phyloP scores from a whole-genome alignment of 306 rosid species.

The Elaeagnus macrophylla region DNA sequence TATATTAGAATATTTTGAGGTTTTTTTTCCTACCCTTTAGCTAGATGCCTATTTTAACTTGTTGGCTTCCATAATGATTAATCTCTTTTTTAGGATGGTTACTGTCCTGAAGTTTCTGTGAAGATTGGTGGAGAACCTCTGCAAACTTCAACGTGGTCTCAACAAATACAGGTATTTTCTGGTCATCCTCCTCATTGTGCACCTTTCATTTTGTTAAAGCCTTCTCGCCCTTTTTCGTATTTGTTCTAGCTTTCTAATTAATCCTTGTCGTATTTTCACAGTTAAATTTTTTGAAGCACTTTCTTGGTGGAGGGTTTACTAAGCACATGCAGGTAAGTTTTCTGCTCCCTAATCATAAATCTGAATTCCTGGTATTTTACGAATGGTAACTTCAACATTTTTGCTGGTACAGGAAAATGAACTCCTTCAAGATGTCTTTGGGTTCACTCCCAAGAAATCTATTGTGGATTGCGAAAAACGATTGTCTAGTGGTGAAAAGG shows the following conservation, averaged over 20 bases:
- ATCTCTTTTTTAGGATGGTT: slow-evolving; percentile 48
- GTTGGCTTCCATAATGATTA: slow-evolving; percentile 12
- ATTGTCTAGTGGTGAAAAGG: slow-evolving; percentile 78
- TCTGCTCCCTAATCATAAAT: neutral
- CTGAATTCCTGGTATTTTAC: neutral
- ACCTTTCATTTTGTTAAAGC: neutral
- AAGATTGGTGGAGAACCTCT: slow-evolving; percentile 73
- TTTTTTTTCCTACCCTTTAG: slow-evolving; percentile 10
- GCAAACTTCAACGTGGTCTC: slow-evolving; percentile 70
- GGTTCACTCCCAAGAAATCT: slow-evolving; percentile 60
- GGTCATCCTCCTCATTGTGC: neutral
- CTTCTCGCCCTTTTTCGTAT: neutral
- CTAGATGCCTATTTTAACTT: slow-evolving; percentile 2
- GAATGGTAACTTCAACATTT: neutral
- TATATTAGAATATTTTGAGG: slow-evolving; percentile 76
- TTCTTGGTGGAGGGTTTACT: slow-evolving; percentile 84
- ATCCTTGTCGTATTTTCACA: slow-evolving; percentile 18
- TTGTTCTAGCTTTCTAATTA: neutral
- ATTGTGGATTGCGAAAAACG: slow-evolving; percentile 36
- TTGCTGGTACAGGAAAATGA: slow-evolving; percentile 61
- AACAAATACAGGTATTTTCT: slow-evolving; percentile 60
- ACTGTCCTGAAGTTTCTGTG: slow-evolving; percentile 57
- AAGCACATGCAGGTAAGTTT: slow-evolving; percentile 88
- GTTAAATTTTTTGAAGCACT: slow-evolving; percentile 76
- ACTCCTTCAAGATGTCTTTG: slow-evolving; percentile 74